Base-by-base conservation (phyloP, 164 flowering plant genomes). In the Cinnamomum chago region DNA sequence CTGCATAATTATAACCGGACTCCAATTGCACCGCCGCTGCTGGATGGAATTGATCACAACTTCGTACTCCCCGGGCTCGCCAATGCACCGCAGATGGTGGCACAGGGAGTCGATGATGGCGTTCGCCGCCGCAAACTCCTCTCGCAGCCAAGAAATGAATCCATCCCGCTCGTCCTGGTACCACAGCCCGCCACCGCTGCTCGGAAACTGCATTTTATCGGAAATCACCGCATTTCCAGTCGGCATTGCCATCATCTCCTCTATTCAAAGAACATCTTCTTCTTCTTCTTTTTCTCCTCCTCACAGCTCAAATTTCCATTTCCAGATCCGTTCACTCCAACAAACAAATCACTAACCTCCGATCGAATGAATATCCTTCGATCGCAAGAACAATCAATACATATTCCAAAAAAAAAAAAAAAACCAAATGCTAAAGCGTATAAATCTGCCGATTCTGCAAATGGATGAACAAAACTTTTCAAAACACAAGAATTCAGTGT, bases 71-170 rank as follows among this genome's bases (percentile, higher is more conserved):
- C 93, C 90, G 0, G 88, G 88, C 28, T 90, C 93, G 0, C 95
- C 88, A 7, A 85, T 77, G 1, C 75, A 62, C 58, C 84, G 79
- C 71, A 93, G 72, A 81, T 93, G 98, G 24, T 91, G 85, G 73
- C 92, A 89, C 9, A 91, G 80, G 0, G 87, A 75, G 76, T 93
- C 98, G 2, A 93, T 90, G 0, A 93, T 93, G 18, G 97, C 98
- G 70, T 93, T 93, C 3, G 98, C 91, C 4, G 98, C 98, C 0
- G 98, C 96, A 24, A 91, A 93, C 77, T 93, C 98, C 5, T 89
- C 86, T 7, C 95, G 79, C 58, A 93, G 76, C 98, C 98, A 93
- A 27, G 82, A 77, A 70, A 93, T 86, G 66, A 89, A 87, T 62
- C 91, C 87, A 28, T 93, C 97, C 14, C 97, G 84, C 88, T 91